Conservation (phyloP, 371 early-diverging fungal genomes). For the Mucor racemosus region DNA sequence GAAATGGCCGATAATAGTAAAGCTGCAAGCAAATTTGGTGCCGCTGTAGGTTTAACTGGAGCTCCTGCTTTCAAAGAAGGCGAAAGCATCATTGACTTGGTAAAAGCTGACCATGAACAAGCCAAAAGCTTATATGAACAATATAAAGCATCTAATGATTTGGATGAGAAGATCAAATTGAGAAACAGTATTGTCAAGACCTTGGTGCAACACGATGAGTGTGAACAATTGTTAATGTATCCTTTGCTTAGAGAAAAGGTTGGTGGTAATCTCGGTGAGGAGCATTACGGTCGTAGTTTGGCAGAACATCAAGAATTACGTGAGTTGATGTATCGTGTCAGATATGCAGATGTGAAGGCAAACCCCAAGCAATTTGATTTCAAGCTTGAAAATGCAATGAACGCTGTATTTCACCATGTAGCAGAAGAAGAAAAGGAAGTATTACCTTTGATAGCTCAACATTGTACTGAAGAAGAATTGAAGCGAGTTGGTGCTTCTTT, state of each 20-base stretch:
- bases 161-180: constrained; percentile 8
- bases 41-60: constrained; percentile 15
- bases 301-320: constrained; percentile 9
- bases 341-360: not conserved
- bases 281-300: constrained; percentile 5
- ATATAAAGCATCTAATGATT: constrained; percentile 2
- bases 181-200: constrained; percentile 14
- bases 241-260: constrained; percentile 19
- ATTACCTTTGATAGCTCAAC: constrained; percentile 14
- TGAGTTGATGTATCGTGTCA: constrained; percentile 8
- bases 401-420: constrained; percentile 11
- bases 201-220: constrained; percentile 18
- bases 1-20: constrained; percentile 9
- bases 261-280: constrained; percentile 10
- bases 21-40: constrained; percentile 22
- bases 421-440: constrained; percentile 18
- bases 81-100: constrained; percentile 15
- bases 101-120: constrained; percentile 12
- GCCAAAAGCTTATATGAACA: constrained; percentile 14
- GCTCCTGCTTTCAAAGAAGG: constrained; percentile 13
- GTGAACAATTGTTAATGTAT: constrained; percentile 21
- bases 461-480: constrained; percentile 15
- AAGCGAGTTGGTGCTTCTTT: constrained; percentile 13
- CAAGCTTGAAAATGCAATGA: constrained; percentile 17
- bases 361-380: constrained; percentile 4